Evolutionary conservation across 306 rosid genomes (phyloP).

Genomic region (Astragalus glycyphyllos): DNA sequence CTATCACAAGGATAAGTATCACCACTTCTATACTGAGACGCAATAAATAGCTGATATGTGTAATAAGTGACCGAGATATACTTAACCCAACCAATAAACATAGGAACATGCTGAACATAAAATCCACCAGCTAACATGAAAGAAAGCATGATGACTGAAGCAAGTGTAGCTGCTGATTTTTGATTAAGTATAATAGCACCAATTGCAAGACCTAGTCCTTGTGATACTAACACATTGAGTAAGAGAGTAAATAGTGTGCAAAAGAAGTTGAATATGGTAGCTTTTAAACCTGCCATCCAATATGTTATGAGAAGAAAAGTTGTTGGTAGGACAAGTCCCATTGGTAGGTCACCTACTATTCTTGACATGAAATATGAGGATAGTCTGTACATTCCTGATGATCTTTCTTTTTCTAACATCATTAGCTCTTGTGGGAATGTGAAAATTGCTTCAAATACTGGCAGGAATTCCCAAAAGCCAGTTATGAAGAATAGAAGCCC

Average conservation of each 20-base stretch:
- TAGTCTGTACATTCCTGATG: conserved; percentile 75
- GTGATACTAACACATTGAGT: conserved; percentile 60
- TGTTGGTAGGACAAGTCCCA: conserved; percentile 73
- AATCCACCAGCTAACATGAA: conserved; percentile 66
- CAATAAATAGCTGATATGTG: conserved; percentile 59
- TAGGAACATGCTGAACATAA: conserved; percentile 68
- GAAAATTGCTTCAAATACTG: conserved; percentile 68
- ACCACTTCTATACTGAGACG: conserved; percentile 53
- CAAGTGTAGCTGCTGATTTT: conserved; percentile 61
- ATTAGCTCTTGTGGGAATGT: conserved; percentile 68
- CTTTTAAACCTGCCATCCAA: conserved; percentile 66
- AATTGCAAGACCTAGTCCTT: conserved; percentile 74
- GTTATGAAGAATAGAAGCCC: conserved; percentile 58
- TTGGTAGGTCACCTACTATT: conserved; percentile 61
- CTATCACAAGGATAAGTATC: conserved; percentile 59
- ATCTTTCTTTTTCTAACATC: conserved; percentile 71
- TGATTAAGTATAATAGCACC: conserved; percentile 70
- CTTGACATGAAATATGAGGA: conserved; percentile 74
- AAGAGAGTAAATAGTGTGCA: conserved; percentile 48
- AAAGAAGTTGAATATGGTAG: conserved; percentile 30
- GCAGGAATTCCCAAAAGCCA: conserved; percentile 67
- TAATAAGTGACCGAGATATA: conserved; percentile 57
- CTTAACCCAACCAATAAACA: conserved; percentile 65
- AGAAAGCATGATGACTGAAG: conserved; percentile 64
- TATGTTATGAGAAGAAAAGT: conserved; percentile 55